These are phyloP conservation scores for Bretziella fagacearum DNA, from an alignment of 2,329 filamentous ascomycete species.

Conservation along the genomic window DNA sequence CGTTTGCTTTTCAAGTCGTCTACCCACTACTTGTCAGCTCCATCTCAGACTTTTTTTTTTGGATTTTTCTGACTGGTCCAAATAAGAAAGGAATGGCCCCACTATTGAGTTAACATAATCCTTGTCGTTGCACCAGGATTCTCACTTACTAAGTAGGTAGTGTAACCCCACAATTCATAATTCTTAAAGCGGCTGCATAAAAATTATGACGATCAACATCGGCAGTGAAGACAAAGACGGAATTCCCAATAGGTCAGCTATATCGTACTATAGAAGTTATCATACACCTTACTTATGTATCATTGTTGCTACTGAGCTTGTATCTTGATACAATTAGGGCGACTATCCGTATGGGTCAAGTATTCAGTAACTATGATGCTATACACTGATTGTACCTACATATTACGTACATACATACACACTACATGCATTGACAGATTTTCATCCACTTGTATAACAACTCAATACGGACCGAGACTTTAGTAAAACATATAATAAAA, in stretches of 20 bases:
- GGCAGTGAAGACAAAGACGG: too few relatives aligned
- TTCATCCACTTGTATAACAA: background rate
- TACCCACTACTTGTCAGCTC: background rate
- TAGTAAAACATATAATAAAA: too few relatives aligned
- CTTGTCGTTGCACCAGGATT: background rate
- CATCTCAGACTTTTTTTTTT: background rate
- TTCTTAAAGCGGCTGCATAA: background rate
- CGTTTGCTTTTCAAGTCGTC: background rate
- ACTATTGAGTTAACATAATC: slow-evolving; percentile 1
- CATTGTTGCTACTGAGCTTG: too few relatives aligned
- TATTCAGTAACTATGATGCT: background rate
- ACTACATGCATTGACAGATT: background rate
- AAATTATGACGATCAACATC: too few relatives aligned
- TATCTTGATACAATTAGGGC: too few relatives aligned
- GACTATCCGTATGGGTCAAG: too few relatives aligned
- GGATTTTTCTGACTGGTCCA: background rate
- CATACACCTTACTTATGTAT: too few relatives aligned
- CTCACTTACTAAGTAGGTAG: slow-evolving; percentile 3
- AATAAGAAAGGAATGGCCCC: background rate
- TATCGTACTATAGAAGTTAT: too few relatives aligned
- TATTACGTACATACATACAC: too few relatives aligned
- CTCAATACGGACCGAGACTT: too few relatives aligned
- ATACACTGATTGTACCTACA: too few relatives aligned
- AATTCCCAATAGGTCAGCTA: too few relatives aligned
- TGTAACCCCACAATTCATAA: background rate